phyloP scores from a whole-genome alignment of 495 filamentous ascomycete species.

The Neurospora tetrasperma region DNA sequence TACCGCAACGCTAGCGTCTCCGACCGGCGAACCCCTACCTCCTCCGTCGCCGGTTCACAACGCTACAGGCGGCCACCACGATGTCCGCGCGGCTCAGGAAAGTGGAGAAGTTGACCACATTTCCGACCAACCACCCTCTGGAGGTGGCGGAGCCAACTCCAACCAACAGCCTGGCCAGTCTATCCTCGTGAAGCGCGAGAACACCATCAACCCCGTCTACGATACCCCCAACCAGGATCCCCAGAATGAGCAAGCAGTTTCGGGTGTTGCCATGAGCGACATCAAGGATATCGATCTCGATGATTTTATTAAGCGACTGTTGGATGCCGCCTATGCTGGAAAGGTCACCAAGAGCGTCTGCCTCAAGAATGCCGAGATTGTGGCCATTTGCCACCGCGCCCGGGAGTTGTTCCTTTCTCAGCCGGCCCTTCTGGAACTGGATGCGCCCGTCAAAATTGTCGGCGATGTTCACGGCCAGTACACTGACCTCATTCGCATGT shows the following conservation, averaged over 20 bases:
- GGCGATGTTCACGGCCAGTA: slow-evolving; percentile 98
- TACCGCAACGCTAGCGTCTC: slow-evolving; percentile 20
- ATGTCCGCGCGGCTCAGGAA: slow-evolving; percentile 69
- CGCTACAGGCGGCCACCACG: slow-evolving; percentile 58
- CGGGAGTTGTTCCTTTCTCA: slow-evolving; percentile 86
- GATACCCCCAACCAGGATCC: slow-evolving; percentile 22
- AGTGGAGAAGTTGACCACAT: slow-evolving; percentile 90
- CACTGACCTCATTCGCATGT: slow-evolving; percentile 92
- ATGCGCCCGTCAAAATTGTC: slow-evolving; percentile 97
- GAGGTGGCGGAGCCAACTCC: slow-evolving; percentile 34
- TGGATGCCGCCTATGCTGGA: slow-evolving; percentile 90
- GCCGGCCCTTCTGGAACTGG: slow-evolving; percentile 82
- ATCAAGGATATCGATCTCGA: slow-evolving; percentile 89
- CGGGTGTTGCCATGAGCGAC: slow-evolving; percentile 54
- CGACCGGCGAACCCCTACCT: slow-evolving; percentile 50
- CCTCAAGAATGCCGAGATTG: slow-evolving; percentile 95
- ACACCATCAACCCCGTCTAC: slow-evolving; percentile 41
- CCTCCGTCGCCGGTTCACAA: slow-evolving; percentile 87
- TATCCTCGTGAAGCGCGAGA: slow-evolving; percentile 74
- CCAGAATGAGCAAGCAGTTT: slow-evolving; percentile 28
- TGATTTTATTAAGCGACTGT: slow-evolving; percentile 89
- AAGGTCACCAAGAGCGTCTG: slow-evolving; percentile 97
- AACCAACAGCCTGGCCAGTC: slow-evolving; percentile 55
- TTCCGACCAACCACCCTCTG: slow-evolving; percentile 79
- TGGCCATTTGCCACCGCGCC: slow-evolving; percentile 76